phyloP scores from a whole-genome alignment of 2,329 filamentous ascomycete genomes.

The Dothideomycetes sp. region DNA sequence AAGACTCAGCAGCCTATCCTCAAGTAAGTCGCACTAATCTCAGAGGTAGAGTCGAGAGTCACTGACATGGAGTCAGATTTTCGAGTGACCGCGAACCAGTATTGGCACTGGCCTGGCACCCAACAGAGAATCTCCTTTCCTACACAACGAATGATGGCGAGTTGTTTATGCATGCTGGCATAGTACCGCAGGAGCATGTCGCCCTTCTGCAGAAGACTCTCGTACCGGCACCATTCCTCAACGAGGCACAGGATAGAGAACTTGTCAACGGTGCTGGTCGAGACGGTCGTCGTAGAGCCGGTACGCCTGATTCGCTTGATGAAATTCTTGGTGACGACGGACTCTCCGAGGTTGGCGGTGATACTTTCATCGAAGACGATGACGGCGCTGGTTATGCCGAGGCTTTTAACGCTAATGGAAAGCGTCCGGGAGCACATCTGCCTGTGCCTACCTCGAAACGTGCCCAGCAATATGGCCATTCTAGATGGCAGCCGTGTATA shows the following conservation, averaged over 20 bases:
- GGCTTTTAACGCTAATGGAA: slow-evolving; percentile 53
- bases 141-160: slow-evolving; percentile 92
- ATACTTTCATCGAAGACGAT: slow-evolving; percentile 89
- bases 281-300: slow-evolving; percentile 42
- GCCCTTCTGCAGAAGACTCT: slow-evolving; percentile 42
- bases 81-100: slow-evolving; percentile 67
- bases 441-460: slow-evolving; percentile 44
- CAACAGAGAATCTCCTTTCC: slow-evolving; percentile 74
- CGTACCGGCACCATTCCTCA: slow-evolving; percentile 78
- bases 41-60: not conserved
- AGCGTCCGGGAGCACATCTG: slow-evolving; percentile 38
- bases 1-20: slow-evolving; percentile 75
- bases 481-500: slow-evolving; percentile 51
- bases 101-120: slow-evolving; percentile 83
- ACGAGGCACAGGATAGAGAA: slow-evolving; percentile 56
- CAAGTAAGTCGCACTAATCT: slow-evolving; percentile 39
- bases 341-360: slow-evolving; percentile 49
- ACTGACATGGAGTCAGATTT: too few relatives aligned
- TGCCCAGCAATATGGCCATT: slow-evolving; percentile 21
- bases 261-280: slow-evolving; percentile 48
- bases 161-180: slow-evolving; percentile 76
- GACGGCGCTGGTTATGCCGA: slow-evolving; percentile 84
- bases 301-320: slow-evolving; percentile 69
- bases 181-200: slow-evolving; percentile 44
- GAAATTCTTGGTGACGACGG: slow-evolving; percentile 62